These are phyloP conservation scores for Coccomyxa sp. DNA, from an alignment of 139 green algal genomes.

Conservation along the genomic window DNA sequence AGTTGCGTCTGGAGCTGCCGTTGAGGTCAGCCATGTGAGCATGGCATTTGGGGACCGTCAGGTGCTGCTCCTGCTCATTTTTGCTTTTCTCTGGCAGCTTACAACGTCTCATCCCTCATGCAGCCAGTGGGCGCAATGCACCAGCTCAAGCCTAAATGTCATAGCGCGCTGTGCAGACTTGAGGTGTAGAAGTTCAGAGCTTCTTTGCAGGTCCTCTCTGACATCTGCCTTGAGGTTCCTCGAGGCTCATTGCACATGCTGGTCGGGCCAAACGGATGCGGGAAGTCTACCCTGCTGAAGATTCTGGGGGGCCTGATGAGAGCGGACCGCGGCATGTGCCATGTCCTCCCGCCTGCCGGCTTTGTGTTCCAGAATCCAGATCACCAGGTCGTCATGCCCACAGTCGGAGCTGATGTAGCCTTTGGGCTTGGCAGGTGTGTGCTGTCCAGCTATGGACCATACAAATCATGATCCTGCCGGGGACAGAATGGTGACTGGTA, in stretches of 20 bases:
- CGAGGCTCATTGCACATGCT: conserved; percentile 88
- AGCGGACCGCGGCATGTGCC: conserved; percentile 45
- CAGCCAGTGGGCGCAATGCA: neutral
- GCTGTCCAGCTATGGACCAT: neutral
- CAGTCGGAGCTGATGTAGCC: conserved; percentile 90
- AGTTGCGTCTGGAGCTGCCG: too few relatives aligned
- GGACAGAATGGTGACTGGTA: too few relatives aligned
- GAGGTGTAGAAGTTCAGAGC: neutral
- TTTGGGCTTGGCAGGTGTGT: conserved; percentile 80
- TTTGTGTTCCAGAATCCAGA: conserved; percentile 97
- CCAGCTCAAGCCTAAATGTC: neutral
- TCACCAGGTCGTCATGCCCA: conserved; percentile 87
- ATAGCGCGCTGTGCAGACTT: neutral
- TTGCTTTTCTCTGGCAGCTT: neutral
- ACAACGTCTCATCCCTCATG: too few relatives aligned
- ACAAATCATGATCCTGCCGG: too few relatives aligned
- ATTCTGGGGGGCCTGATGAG: conserved; percentile 75
- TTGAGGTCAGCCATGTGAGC: neutral
- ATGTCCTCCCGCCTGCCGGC: neutral
- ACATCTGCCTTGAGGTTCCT: conserved; percentile 30
- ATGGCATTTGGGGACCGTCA: neutral
- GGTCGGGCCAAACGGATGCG: conserved; percentile 83
- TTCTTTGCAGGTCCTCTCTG: conserved; percentile 17
- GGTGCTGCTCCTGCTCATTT: neutral
- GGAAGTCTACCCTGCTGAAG: conserved; percentile 82